Evolutionary conservation across 2,329 filamentous ascomycete genomes (phyloP), one percentile per base, ranked within the genome.

Genomic region (Ophiostoma angusticollis): DNA sequence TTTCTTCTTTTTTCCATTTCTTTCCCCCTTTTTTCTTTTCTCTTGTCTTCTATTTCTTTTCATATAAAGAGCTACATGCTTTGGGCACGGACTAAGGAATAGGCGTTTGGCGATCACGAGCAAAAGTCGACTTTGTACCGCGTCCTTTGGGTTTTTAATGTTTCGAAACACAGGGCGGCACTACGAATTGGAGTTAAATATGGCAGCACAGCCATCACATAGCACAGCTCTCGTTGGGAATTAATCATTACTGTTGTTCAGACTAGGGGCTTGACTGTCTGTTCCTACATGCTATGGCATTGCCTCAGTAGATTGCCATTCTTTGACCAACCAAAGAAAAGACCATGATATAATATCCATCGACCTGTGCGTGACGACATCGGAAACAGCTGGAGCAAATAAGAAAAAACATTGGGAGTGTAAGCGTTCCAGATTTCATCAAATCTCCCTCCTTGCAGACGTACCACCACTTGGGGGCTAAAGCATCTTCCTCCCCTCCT

Each of bases 291-390:
- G 35, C 19, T 29, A 35, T 8, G 6, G 22, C 22, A n/a, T 29
- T 41, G 31, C 31, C 21, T 21, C 22, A 12, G 31, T 32, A 39
- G 29, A 17, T 19, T 21, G 21, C 30, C 24, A 8, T 37, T 37
- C 27, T 30, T 22, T 27, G 21, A 17, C 14, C 17, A 25, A 13
- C 35, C 29, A 27, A 30, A 30, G 19, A 30, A 38, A 11, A 21
- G 27, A 25, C 31, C 31, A 21, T 34, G 25, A 31, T 37, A 41
- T 37, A 19, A 37, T 37, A 34, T 34, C 30, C 24, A 22, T 39
- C 37, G 30, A 34, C 37, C 25, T 23, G 18, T 37, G 19, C 17
- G 27, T 24, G 24, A 24, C 30, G 39, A 34, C 35, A 34, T 27
- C 16, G 16, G 16, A n/a, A 41, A 41, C n/a, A n/a, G n/a, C n/a